Percentiles rank a stretch among this genome's conserved stretches.
These are phyloP conservation scores for Beauveria medogensis DNA, from an alignment of 2,329 filamentous ascomycete genomes.

Conservation along the genomic window DNA sequence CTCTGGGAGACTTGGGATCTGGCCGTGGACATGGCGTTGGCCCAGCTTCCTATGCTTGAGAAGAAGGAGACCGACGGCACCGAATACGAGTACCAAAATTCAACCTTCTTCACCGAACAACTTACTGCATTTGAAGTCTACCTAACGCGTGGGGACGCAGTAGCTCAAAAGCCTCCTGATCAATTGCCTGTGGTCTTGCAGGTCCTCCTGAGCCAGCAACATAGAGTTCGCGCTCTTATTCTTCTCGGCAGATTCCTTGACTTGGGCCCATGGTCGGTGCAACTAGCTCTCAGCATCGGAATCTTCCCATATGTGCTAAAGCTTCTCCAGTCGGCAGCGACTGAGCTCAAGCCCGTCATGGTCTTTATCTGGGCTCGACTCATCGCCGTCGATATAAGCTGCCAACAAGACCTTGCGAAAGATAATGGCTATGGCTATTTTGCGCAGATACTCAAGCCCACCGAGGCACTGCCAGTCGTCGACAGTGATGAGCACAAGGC, in stretches of 20 bases:
- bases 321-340: slow-evolving; percentile 85
- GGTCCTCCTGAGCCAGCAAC: slow-evolving; percentile 90
- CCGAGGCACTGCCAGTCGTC: slow-evolving; percentile 72
- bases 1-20: slow-evolving; percentile 98
- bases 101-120: slow-evolving; percentile 93
- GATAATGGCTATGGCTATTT: slow-evolving; percentile 98
- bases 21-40: slow-evolving; percentile 88
- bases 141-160: slow-evolving; percentile 69
- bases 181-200: slow-evolving; percentile 94
- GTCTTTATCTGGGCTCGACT: slow-evolving; percentile 98
- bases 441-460: slow-evolving; percentile 80
- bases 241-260: slow-evolving; percentile 90
- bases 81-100: slow-evolving; percentile 90
- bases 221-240: slow-evolving; percentile 83
- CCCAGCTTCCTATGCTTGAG: slow-evolving; percentile 80
- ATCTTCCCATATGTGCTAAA: slow-evolving; percentile 99
- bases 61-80: slow-evolving; percentile 63
- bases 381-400: slow-evolving; percentile 87
- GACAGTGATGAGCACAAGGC: slow-evolving; percentile 93
- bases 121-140: slow-evolving; percentile 97
- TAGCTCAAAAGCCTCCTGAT: slow-evolving; percentile 80
- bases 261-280: slow-evolving; percentile 96
- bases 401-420: slow-evolving; percentile 88
- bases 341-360: slow-evolving; percentile 96
- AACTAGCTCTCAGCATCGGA: slow-evolving; percentile 90